These are phyloP conservation scores for Aphanomyces cochlioides DNA, from an alignment of 352 stramenopile species.

Conservation along the genomic window DNA sequence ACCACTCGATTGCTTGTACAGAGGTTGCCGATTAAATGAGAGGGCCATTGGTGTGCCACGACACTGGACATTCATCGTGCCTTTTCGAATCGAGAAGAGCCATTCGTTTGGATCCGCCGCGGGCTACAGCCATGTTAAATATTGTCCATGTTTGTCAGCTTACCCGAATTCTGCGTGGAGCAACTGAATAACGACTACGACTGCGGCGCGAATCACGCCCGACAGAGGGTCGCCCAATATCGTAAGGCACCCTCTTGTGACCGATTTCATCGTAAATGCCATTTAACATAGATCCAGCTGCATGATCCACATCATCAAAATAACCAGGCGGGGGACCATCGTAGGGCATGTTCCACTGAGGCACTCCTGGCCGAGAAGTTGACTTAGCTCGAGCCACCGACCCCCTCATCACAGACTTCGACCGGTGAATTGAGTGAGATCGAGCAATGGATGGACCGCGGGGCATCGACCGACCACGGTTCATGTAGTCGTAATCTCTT, in stretches of 20 bases:
- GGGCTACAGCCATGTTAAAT: not conserved
- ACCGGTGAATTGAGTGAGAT: too few species aligned
- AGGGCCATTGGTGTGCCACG: slow-evolving; percentile 39
- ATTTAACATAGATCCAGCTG: not conserved
- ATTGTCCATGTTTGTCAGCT: not conserved
- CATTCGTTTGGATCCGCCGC: slow-evolving; percentile 6
- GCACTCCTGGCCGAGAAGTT: too few species aligned
- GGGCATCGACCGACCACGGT: not conserved
- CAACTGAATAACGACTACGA: too few species aligned
- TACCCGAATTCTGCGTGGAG: not conserved
- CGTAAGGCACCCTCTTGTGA: not conserved
- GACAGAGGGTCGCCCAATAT: not conserved
- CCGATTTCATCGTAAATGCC: not conserved
- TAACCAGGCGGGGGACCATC: slow-evolving; percentile 13
- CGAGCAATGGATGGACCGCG: not conserved
- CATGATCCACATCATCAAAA: not conserved
- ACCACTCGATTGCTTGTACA: slow-evolving; percentile 26
- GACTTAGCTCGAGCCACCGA: too few species aligned
- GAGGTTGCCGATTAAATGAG: slow-evolving; percentile 29
- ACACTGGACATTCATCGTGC: slow-evolving; percentile 32
- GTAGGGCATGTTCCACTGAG: slow-evolving; percentile 8
- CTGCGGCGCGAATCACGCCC: too few species aligned
- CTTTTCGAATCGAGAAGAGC: slow-evolving; percentile 1
- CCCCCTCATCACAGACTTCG: not conserved
- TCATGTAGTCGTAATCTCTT: not conserved